These are phyloP conservation scores for Aspergillus proliferans DNA, from an alignment of 2,329 filamentous ascomycete species.

Conservation along the genomic window DNA sequence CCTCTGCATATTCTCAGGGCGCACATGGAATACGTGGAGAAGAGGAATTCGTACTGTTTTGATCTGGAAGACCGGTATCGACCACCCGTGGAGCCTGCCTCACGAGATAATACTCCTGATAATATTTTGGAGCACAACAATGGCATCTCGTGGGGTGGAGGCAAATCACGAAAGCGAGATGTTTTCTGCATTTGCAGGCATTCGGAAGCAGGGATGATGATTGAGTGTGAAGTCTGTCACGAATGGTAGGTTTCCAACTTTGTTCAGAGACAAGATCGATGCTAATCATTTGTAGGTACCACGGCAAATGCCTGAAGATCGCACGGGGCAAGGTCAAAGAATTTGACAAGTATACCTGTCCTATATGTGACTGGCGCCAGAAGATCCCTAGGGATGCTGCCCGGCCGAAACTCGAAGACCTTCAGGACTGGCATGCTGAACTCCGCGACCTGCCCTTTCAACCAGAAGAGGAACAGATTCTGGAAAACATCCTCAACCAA, in stretches of 20 bases:
- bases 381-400: conserved; percentile 96
- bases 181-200: conserved; percentile 96
- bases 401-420: conserved; percentile 86
- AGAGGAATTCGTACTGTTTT: conserved; percentile 86
- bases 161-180: conserved; percentile 60
- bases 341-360: conserved; percentile 96
- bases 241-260: conserved; percentile 65
- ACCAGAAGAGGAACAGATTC: conserved; percentile 83
- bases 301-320: conserved; percentile 96
- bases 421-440: conserved; percentile 78
- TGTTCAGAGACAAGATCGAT: not conserved
- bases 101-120: conserved; percentile 67
- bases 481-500: conserved; percentile 79
- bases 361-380: conserved; percentile 94
- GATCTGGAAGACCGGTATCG: conserved; percentile 83
- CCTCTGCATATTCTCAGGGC: conserved; percentile 91
- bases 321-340: conserved; percentile 96
- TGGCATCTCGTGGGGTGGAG: conserved; percentile 30
- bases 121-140: conserved; percentile 43
- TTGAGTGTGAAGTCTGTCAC: conserved; percentile 95
- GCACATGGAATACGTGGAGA: conserved; percentile 88
- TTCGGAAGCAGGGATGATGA: conserved; percentile 97
- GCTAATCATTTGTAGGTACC: conserved; percentile 61
- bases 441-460: conserved; percentile 79
- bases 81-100: conserved; percentile 84